Percentiles rank a stretch among this genome's conserved stretches.
These are phyloP conservation scores for Colletotrichum gloeosporioides DNA, from an alignment of 2,329 filamentous ascomycete species.

Conservation along the genomic window DNA sequence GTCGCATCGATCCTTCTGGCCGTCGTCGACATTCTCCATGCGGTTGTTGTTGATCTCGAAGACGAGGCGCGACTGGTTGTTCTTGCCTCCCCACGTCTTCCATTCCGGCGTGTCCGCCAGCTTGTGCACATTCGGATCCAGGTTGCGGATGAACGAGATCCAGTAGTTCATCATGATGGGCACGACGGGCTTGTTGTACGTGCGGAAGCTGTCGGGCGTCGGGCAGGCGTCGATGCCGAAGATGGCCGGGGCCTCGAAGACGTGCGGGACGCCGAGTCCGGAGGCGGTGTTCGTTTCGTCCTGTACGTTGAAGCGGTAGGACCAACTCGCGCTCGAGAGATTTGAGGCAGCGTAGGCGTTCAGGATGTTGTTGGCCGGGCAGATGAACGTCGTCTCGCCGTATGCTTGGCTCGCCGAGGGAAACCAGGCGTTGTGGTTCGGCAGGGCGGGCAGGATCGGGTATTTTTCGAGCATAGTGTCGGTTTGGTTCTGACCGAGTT, in stretches of 20 bases:
- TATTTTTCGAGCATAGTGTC: conserved; percentile 43
- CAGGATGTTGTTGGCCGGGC: conserved; percentile 46
- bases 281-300: conserved; percentile 37
- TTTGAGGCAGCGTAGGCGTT: conserved; percentile 30
- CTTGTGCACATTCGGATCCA: conserved; percentile 48
- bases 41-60: conserved; percentile 44
- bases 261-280: conserved; percentile 54
- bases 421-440: conserved; percentile 48
- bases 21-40: conserved; percentile 43
- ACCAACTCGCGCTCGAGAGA: conserved; percentile 36
- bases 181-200: conserved; percentile 50
- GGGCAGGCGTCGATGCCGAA: conserved; percentile 47
- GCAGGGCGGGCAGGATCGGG: conserved; percentile 37
- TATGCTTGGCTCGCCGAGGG: conserved; percentile 46
- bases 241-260: conserved; percentile 52
- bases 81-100: conserved; percentile 39
- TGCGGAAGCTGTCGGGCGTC: conserved; percentile 42
- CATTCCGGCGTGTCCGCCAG: conserved; percentile 42
- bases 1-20: conserved; percentile 40
- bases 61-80: conserved; percentile 37
- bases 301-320: conserved; percentile 55
- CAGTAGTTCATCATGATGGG: conserved; percentile 55
- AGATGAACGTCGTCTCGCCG: conserved; percentile 52
- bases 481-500: conserved; percentile 40
- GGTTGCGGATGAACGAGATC: conserved; percentile 50